A percentile compares a stretch with the other conserved stretches of the same genome.
phyloP scores from a whole-genome alignment of 345 rosid species.

The Corchorus olitorius region DNA sequence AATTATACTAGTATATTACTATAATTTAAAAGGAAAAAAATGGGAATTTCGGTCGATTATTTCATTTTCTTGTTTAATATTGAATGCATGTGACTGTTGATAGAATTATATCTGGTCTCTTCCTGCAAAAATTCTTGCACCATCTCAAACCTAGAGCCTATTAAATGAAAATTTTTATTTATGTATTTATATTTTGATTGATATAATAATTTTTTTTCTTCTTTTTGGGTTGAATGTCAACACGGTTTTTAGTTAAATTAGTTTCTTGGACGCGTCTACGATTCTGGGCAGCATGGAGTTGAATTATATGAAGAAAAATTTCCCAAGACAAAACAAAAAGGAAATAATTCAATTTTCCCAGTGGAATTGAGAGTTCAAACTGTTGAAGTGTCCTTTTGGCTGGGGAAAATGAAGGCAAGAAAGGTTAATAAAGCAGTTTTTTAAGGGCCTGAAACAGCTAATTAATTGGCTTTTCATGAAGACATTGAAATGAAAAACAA shows the following conservation, averaged over 20 bases:
- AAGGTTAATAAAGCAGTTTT: constrained; percentile 2
- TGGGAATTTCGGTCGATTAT: constrained; percentile 42
- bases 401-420: constrained; percentile 11
- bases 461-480: constrained; percentile 28
- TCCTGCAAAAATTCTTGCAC: not conserved
- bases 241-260: constrained; percentile 25
- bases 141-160: not conserved
- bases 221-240: constrained; percentile 22
- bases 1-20: not conserved
- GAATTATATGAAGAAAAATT: not conserved
- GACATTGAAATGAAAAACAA: constrained; percentile 5
- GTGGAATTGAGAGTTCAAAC: not conserved
- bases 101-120: not conserved
- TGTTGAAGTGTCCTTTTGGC: constrained; percentile 12
- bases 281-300: constrained; percentile 17
- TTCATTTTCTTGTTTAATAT: constrained; percentile 29
- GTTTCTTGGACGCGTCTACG: constrained; percentile 10
- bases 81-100: constrained; percentile 36
- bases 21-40: constrained; percentile 1
- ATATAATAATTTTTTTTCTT: not conserved
- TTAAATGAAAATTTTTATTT: too few species aligned
- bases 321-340: not conserved
- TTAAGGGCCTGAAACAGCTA: constrained; percentile 22
- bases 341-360: not conserved
- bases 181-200: not conserved